Evolutionary conservation across 352 stramenopile species (phyloP), one percentile per base, ranked within the genome.

Genomic region (Globisporangium echinulatum): DNA sequence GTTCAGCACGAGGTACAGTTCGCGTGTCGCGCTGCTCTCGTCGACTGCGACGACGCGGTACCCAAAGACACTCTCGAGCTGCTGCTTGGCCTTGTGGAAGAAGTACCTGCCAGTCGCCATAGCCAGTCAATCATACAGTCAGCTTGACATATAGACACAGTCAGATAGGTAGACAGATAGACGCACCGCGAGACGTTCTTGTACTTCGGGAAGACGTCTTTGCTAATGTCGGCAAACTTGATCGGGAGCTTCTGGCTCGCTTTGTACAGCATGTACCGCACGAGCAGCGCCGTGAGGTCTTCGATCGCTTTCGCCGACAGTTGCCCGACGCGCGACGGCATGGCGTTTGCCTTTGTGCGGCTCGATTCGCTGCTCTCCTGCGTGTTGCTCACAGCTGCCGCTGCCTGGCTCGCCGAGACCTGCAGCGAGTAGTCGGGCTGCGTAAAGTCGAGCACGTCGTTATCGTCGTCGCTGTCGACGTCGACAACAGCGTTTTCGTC

Each of bases 201-300:
- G 66, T 92, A 80, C 63, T 86, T 80, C 11, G 77, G 76, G 38
- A 82, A 92, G 40, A 94, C 81, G 2, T 91, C 85, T 59, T 92
- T 94, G 69, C 75, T 89, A 58, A 94, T 89, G 62, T 94, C 85
- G 44, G 56, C 63, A 48, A 94, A 91, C 58, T 83, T 85, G 62
- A 94, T 86, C 1, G 82, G 79, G 49, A 87, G 71, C 64, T 92
- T 90, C 25, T 87, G 59, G 9, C 75, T 82, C 42, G 77, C 82
- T 58, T 91, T 94, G 82, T 94, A 94, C 43, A 94, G 70, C 68
- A 94, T 76, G 59, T 91, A 94, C 40, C 85, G 85, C 58, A 94
- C 85, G 38, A 92, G 61, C 59, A 84, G 82, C 46, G 80, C 75
- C 13, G 70, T 90, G 52, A 91, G 69, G 61, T 92, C 82, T 5